Base-by-base conservation (phyloP, 495 filamentous ascomycete genomes). In the Stereocaulon alpinum region DNA sequence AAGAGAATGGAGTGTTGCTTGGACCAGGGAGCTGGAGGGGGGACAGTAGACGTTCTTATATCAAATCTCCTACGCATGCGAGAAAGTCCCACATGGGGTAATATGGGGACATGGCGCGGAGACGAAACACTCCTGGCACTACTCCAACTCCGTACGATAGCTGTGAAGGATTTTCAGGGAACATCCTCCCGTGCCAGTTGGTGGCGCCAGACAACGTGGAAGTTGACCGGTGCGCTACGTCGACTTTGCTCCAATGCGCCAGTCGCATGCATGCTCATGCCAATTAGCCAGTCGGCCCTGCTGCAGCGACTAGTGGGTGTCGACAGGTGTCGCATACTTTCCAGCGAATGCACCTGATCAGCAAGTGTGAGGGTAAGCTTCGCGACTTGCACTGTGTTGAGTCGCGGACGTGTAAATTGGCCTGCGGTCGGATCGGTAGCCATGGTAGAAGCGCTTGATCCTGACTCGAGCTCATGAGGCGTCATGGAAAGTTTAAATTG, bases 51-150 rank as follows among this genome's bases (percentile, higher is more conserved):
- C 30, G 34, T 55, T 17, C 56, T 56, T 55, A 55, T 61, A 52
- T 43, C 27, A 7, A 20, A 43, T 11, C 20, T 53, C 40, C 40
- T 40, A 53, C 5, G n/a, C 40, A 20, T 27, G 14, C n/a, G 27
- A 45, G 2, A 40, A 55, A 34, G 49, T 55, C 55, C 56, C 15
- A 41, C 20, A 55, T 44, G 60, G 60, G 55, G 60, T 30, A 53
- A 62, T 60, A 56, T 59, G 61, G 61, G 29, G 61, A 54, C 30
- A 27, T 51, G 53, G 56, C 48, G 61, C 43, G 40, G 44, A 56
- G 34, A 51, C 56, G 56, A 63, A 63, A 63, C 61, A 59, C 34
- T 2, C 61, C 29, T 49, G 11, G 45, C 18, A 34, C 40, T 37
- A 61, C 10, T 22, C 18, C 22, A 30, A 22, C 30, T 51, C 17